Base-by-base conservation (phyloP, 768 basidiomycete species). In the Boletus insuetus region DNA sequence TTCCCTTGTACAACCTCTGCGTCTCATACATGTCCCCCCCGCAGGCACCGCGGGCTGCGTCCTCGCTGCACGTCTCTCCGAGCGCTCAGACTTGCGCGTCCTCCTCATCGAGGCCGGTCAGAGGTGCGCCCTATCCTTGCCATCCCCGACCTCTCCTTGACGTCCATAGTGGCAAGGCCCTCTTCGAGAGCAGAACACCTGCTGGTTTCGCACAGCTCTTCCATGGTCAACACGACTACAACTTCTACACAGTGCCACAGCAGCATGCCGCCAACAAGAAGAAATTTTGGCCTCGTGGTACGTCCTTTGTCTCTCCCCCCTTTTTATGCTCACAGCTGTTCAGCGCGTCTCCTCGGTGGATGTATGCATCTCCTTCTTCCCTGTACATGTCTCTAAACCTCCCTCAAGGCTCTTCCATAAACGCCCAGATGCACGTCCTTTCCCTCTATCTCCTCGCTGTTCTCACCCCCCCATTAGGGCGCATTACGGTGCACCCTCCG, bases 291-390 rank as follows among this genome's bases (percentile, higher is more conserved):
- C 87, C 88, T 0, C 74, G 88, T 73, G 87, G 87, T 85, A 61
- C 8, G 68, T 59, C 9, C 14, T 0, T 6, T 19, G 14, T 11
- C n/a, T n/a, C n/a, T 2, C 37, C 17, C 6, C 19, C 4, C 7
- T 2, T n/a, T 11, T 44, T 29, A 32, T 35, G 2, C 55, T 67
- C 37, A 62, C n/a, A 2, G 0, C 29, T 1, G n/a, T n/a, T 4
- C 49, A 88, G 87, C 72, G 2, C 87, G 83, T 63, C 73, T 90
- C 65, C 77, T 91, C 7, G 88, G 88, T 22, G 88, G 88, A 64
- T 90, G 88, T 85, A 63, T 68, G 83, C 74, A 12, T 24, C 37
- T n/a, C 22, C 29, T n/a, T 31, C 22, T 32, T 56, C 37, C 48
- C n/a, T 8, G 0, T 5, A 29, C 24, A 12, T 6, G 40, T 46